Evolutionary conservation across 2,329 filamentous ascomycete genomes (phyloP), one percentile per base, ranked within the genome.

Genomic region (Ustulina deusta): DNA sequence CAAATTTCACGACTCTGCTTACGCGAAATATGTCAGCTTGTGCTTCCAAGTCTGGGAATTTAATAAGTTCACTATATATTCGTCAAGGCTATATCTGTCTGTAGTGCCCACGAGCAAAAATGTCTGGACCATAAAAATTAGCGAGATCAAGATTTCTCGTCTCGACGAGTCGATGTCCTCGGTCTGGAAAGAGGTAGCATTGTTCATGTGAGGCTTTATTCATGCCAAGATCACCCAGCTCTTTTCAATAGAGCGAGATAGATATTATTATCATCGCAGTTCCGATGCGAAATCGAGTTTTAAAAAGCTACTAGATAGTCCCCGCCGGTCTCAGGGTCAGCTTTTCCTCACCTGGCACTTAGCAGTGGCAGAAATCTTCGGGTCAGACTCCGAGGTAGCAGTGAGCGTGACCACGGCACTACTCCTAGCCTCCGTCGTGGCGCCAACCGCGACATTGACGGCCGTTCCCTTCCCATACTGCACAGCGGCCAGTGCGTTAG

Each of bases 371-470:
- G 60, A 69, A n/a, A 66, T 25, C 27, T 38, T 48, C 10, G 66
- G 48, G 36, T 84, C 78, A 10, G 82, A 83, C 77, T 85, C 84
- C 0, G 83, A 85, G 13, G 77, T 82, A n/a, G 77, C 83, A 32
- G 77, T 81, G 49, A 85, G 63, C 46, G 74, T 83, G 4, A 85
- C 80, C 1, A 80, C 78, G 0, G 80, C 83, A 6, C 74, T 74
- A 1, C 74, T 71, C 22, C 73, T 75, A 3, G 80, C 80, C 64
- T 72, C 74, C 49, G 44, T 64, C 1, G 72, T 67, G 0, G 81
- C 79, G 2, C 72, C 78, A 1, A 85, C 83, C 1, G 83, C 84
- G 0, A 86, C 82, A 13, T 76, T 77, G 3, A 81, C 81, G 3
- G 66, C 76, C 1, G 78, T 79, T 9, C 71, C 73, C 55, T 79